Base-by-base conservation (phyloP, 176 grass and related monocot genomes). In the Tillandsia leiboldiana region DNA sequence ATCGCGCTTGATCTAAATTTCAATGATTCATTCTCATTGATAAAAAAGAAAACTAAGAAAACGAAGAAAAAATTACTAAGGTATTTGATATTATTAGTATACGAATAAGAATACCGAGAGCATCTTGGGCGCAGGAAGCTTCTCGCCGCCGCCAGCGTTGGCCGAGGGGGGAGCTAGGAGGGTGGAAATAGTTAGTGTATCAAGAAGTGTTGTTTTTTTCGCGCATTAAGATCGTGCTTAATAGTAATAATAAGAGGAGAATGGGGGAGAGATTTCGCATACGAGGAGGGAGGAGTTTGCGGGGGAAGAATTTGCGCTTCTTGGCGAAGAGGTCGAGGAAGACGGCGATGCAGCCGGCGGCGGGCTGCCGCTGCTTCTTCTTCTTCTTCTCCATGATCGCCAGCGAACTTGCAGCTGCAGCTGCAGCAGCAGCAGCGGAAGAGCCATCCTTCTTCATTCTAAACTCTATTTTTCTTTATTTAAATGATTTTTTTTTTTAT, bases 361-460 rank as follows among this genome's bases (percentile, higher is more conserved):
- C 8, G 8, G 56, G 8, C 56, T 61, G 15, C n/a, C 7, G 56
- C 15, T 61, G 8, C 15, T 56, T 56, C 56, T 61, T 61, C 56
- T 61, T 61, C 56, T n/a, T 61, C 56, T 61, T 61, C 56, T 61
- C 56, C 56, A 20, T 61, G 7, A 61, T 61, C 56, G 56, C 56
- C 15, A 61, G 15, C 33, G 33, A 42, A 20, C 56, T 61, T 61
- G 53, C 53, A 15, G 14, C n/a, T 61, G 53, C 53, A 15, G 14
- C n/a, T 3, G 56, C 56, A 61, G 56, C 7, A 23, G 56, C 7
- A 23, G 56, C 56, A 61, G n/a, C 2, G 10, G 56, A 61, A 6
- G 56, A 61, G 22, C 14, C 7, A 23, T 61, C 22, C n/a, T 61
- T n/a, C 17, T 18, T 61, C 56, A 18, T 61, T 9, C 10, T 61